Evolutionary conservation across 2,329 filamentous ascomycete species (phyloP), one percentile per base, ranked within the genome.

Genomic region (Chrysosporium keratinophilum): DNA sequence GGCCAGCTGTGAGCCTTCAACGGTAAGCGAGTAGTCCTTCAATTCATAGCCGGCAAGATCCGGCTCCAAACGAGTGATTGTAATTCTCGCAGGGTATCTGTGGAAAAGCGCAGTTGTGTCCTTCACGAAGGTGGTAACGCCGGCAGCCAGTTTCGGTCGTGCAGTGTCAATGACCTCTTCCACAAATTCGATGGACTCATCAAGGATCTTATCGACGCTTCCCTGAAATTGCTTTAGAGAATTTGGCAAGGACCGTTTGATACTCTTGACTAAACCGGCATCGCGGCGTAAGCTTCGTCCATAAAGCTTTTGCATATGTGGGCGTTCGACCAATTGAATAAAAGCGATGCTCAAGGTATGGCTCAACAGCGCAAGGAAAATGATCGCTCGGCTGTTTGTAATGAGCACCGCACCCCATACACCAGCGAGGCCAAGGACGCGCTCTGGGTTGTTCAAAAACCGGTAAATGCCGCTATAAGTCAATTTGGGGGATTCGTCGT

Each of bases 251-350:
- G 89, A 88, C 58, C 86, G 83, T 68, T 88, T 88, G 67, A 98
- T 79, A 63, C 88, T 96, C 72, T 90, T 94, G 56, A 90, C 91
- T 39, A 98, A 77, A 48, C 93, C 93, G 10, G 93, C 93, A 67
- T 95, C 88, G 59, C 85, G 76, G 56, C 93, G 84, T 44, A 98
- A 75, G 61, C 83, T 84, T 62, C 83, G 78, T 41, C 93, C 91
- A 64, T 98, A 98, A 15, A 97, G 80, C 76, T 95, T 97, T 68
- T 95, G 87, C 90, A 98, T 97, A 69, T 98, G 93, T 12, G 91
- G 93, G 56, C 90, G 84, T 71, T 98, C 93, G 9, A 98, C 87
- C 60, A 91, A 87, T 56, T 95, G 87, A 52, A 98, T 87, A 73
- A 96, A 96, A 31, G 77, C 82, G 33, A 97, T 76, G 1, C 87